A percentile compares a stretch with the other conserved stretches of the same genome.
These are phyloP conservation scores for Tylopilus cervinicoccineus DNA, from an alignment of 768 basidiomycete genomes.

Conservation along the genomic window DNA sequence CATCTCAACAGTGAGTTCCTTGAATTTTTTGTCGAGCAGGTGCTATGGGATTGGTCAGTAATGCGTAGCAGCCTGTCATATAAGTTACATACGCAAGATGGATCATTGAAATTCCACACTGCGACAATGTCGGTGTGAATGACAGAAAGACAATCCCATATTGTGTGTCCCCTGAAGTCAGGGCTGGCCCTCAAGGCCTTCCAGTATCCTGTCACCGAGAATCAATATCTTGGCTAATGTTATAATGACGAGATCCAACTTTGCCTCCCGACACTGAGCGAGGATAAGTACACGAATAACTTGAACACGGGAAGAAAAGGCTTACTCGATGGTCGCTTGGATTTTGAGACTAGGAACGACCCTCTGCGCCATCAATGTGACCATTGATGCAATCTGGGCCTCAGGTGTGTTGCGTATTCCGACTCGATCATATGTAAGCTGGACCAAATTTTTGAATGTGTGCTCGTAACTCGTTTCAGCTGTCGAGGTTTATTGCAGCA, in stretches of 20 bases:
- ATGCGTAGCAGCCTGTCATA: not conserved
- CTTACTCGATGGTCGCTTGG: not conserved
- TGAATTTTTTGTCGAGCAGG: not conserved
- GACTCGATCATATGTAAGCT: not conserved
- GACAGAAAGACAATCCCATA: not conserved
- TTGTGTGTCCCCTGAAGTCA: not conserved
- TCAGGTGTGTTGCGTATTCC: not conserved
- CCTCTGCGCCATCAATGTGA: not conserved
- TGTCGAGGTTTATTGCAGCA: not conserved
- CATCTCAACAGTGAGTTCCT: not conserved
- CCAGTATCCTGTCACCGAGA: not conserved
- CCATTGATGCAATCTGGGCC: too few species aligned
- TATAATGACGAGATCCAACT: not conserved
- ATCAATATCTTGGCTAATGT: not conserved
- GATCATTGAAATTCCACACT: slow-evolving; percentile 3
- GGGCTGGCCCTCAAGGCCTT: not conserved
- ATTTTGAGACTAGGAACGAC: not conserved
- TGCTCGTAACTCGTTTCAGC: not conserved
- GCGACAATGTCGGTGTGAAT: not conserved
- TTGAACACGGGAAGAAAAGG: not conserved
- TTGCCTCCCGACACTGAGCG: not conserved
- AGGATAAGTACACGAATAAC: not conserved
- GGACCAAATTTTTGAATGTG: not conserved
- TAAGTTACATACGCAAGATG: not conserved
- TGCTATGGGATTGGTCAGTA: not conserved